Base-by-base conservation (phyloP, 2,329 filamentous ascomycete species). In the Raffaelea deltoideospora region DNA sequence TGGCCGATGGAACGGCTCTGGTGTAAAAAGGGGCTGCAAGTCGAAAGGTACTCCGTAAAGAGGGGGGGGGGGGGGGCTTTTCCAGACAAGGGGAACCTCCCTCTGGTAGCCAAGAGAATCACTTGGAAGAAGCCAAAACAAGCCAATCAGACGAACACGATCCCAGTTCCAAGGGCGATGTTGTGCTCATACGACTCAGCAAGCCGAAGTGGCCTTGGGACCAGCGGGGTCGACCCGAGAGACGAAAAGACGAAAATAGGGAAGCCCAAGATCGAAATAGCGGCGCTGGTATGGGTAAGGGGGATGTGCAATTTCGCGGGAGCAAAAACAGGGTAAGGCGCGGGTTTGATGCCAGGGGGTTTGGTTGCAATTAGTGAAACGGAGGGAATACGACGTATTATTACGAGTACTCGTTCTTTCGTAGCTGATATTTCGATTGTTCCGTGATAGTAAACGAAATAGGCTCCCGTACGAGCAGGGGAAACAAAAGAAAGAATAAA, bases 281-380 rank as follows among this genome's bases (percentile, higher is more conserved):
- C 28, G 31, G 37, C 33, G 33, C 17, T 19, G 21, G 13, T 33
- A 23, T 27, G 33, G 23, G 14, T 27, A 30, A 30, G 37, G 37
- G 45, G 44, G 37, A 27, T 39, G 50, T 45, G n/a, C n/a, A 54
- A 54, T 54, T 50, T 54, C 50, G 47, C 47, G 43, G 41, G 37
- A 41, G 45, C 45, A 40, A 21, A 35, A 46, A 49, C 45, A 34
- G 32, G 46, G 36, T 39, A 42, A 40, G 24, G 40, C 34, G 44
- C 34, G 35, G 39, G 37, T 35, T 35, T 32, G 33, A 29, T 22
- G 24, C 33, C 29, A 31, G 34, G 34, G 41, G 33, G 33, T 24
- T 15, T 14, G 13, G 26, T 23, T 30, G 30, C 10, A 31, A 33
- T 33, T 39, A 23, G 31, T 39, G 42, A 44, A 41, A 42, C 29